Base-by-base conservation (phyloP, 305 asterid species). In the Fraxinus nigra region DNA sequence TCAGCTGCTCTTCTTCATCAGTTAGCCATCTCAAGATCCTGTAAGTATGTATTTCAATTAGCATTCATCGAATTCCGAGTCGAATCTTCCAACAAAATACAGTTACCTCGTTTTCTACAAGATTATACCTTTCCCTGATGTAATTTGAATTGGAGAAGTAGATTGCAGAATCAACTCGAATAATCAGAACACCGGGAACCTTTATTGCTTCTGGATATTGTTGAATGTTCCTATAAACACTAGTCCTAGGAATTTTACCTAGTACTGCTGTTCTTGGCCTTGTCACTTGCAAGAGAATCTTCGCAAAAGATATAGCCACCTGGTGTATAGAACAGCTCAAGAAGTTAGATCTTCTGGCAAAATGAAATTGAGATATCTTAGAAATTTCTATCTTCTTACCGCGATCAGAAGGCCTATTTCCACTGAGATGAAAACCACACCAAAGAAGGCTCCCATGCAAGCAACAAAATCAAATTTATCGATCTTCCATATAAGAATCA, bases 81-180 rank as follows among this genome's bases (percentile, higher is more conserved):
- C n/a, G 34, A 65, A 10, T 65, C 69, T 20, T 59, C 32, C 69
- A 59, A 59, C 3, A 22, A 59, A 59, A 22, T 59, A 59, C 6
- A 59, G 30, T 20, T 20, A 59, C 30, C 5, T 18, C 14, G 30
- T 20, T 59, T 59, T 20, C 28, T 59, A 59, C 69, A 20, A 70
- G 40, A 22, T 59, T 30, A 24, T 87, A 90, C 98, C 98, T 93
- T 78, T 93, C 98, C 75, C 90, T 85, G 69, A 89, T 69, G 88
- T 95, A 95, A 80, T 92, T 93, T 46, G 98, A 90, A 87, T 95
- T 95, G 79, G 98, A 93, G 78, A 95, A 95, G 82, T 95, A 95
- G 76, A 93, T 93, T 30, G 98, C 97, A 16, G 98, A 93, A 84
- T 93, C 98, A 56, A 93, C 91, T 77, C 97, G 87, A 48, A 92